phyloP scores from a whole-genome alignment of 1,284 basidiomycete genomes.

The Trametes sp. region DNA sequence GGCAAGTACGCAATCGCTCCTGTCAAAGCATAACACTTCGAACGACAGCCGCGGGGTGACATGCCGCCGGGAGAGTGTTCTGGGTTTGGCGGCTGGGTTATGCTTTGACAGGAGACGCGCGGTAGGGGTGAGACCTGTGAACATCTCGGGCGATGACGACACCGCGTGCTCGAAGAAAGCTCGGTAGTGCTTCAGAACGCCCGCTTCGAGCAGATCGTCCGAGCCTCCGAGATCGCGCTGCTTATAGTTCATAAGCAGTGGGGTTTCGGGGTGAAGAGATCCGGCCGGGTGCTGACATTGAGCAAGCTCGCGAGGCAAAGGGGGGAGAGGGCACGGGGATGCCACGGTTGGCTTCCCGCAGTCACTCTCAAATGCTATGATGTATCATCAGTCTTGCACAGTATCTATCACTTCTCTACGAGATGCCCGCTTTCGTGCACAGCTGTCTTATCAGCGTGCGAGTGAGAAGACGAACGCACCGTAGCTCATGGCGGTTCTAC shows the following conservation, averaged over 20 bases:
- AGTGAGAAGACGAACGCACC: neutral
- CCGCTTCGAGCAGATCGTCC: neutral
- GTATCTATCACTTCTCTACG: slow-evolving; percentile 6
- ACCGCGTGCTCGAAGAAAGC: neutral
- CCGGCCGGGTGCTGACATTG: neutral
- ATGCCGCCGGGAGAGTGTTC: neutral
- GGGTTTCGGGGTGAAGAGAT: neutral
- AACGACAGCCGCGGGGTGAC: neutral
- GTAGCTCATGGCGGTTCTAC: neutral
- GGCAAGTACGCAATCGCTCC: neutral
- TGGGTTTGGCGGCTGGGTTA: neutral
- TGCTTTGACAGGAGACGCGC: neutral
- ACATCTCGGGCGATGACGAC: neutral
- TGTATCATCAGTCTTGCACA: neutral
- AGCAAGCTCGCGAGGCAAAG: neutral
- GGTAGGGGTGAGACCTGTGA: neutral
- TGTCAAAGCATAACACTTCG: neutral
- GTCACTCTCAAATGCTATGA: neutral
- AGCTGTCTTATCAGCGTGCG: neutral
- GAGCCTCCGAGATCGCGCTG: neutral
- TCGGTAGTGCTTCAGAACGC: neutral
- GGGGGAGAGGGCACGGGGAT: neutral
- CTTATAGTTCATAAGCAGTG: neutral
- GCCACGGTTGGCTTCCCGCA: neutral
- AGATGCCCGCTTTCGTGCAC: neutral